Base-by-base conservation (phyloP, 805 yeast genomes). In the Nakazawaea populi region DNA sequence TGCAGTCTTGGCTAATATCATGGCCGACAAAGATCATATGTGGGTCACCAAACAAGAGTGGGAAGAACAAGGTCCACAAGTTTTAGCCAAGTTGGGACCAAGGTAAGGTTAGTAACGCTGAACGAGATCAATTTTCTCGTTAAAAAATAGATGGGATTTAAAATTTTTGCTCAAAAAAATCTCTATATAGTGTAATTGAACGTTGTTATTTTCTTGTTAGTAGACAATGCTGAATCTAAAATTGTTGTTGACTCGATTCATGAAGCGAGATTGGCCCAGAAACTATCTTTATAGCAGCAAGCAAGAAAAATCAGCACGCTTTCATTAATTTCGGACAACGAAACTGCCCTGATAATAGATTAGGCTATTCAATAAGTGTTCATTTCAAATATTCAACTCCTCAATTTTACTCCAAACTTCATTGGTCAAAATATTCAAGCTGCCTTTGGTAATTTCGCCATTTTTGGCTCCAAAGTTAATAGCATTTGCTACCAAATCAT, bases 11-110 rank as follows among this genome's bases (percentile, higher is more conserved):
- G 98, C 99, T 35, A 89, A 87, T 65, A 92, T 94, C 59, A 94
- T 94, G 98, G 96, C 96, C 44, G 97, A 91, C 67, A 94, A 92
- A 69, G 97, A 91, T 58, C 97, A 91, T 64, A 88, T 94, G 96
- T 94, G 99, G 99, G 81, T 94, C 58, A 76, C 89, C 49, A 91
- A 87, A 66, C 89, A 87, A 66, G 99, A 94, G 71, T 94, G 98
- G 98, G 94, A 89, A 67, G 99, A 94, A 73, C 89, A 87, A 63
- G 99, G 99, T 34, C 80, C 96, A 42, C 78, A 91, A 37, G 80
- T 89, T 10, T 79, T 94, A 68, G 76, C 75, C 55, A 94, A 94
- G 70, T 82, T 94, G 61, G 99, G 98, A 6, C 97, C 97, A 53
- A 82, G 98, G 70, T 90, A 73, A 60, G 11, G 11, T 2, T 18